Percentiles rank a stretch among this genome's conserved stretches.
These are phyloP conservation scores for Russula earlei DNA, from an alignment of 768 basidiomycete species.

Conservation along the genomic window DNA sequence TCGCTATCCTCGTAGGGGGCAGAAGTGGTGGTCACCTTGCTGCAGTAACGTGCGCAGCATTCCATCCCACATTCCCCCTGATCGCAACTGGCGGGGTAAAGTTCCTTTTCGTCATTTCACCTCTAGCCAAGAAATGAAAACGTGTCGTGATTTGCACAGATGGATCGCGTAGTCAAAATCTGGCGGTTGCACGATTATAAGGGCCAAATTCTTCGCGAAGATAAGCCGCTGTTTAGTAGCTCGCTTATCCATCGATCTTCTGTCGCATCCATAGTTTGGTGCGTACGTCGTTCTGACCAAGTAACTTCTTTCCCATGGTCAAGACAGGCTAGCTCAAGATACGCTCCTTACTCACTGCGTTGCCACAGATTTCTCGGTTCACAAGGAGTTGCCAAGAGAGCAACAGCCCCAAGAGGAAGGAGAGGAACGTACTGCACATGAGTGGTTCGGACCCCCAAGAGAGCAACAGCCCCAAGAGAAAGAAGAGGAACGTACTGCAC, in stretches of 20 bases:
- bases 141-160: conserved; percentile 30
- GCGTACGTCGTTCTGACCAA: conserved; percentile 5
- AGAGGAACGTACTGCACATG: too few species aligned
- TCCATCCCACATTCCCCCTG: conserved; percentile 53
- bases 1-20: conserved; percentile 56
- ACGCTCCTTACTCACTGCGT: conserved; percentile 45
- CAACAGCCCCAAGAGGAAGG: conserved; percentile 21
- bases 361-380: conserved; percentile 37
- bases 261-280: conserved; percentile 60
- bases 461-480: conserved; percentile 20
- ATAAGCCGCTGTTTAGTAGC: conserved; percentile 70
- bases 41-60: conserved; percentile 59
- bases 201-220: conserved; percentile 43
- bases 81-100: conserved; percentile 70
- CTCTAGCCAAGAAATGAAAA: conserved; percentile 1
- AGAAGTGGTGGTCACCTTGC: conserved; percentile 66
- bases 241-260: conserved; percentile 55
- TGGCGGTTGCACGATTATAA: conserved; percentile 46
- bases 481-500: too few species aligned
- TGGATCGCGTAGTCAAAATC: conserved; percentile 68
- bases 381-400: conserved; percentile 16
- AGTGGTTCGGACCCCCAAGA: conserved; percentile 30
- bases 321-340: conserved; percentile 5
- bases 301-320: neutral
- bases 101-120: conserved; percentile 21